phyloP scores from a whole-genome alignment of 306 rosid genomes.

The Castanea sativa region DNA sequence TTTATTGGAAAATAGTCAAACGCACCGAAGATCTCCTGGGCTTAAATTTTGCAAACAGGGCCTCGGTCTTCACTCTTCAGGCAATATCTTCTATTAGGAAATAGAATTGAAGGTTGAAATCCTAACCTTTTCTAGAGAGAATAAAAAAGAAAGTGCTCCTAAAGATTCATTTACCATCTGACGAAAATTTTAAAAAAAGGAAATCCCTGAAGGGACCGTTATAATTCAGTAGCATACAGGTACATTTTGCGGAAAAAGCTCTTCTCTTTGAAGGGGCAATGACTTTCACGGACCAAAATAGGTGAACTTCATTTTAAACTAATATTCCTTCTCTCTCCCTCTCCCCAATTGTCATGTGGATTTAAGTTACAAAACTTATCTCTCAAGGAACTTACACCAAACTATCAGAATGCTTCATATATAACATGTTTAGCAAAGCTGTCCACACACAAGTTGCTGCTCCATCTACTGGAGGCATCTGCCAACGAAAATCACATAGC shows the following conservation, averaged over 20 bases:
- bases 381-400: not conserved
- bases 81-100: no score
- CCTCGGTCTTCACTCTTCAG: no score
- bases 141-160: no score
- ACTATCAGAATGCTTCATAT: not conserved
- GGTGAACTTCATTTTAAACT: not conserved
- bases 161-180: no score
- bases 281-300: not conserved
- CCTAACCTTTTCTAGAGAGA: no score
- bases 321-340: not conserved
- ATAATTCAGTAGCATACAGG: no score
- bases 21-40: no score
- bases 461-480: conserved; percentile 16
- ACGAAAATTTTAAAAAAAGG: no score
- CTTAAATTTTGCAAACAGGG: no score
- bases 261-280: not conserved
- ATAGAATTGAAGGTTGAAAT: no score
- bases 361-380: not conserved
- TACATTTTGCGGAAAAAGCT: not conserved
- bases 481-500: conserved; percentile 16
- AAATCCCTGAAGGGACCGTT: no score
- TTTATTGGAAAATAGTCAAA: no score
- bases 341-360: not conserved
- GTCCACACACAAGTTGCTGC: not conserved
- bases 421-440: not conserved